phyloP scores from a whole-genome alignment of 2,329 filamentous ascomycete species.

The Cordyceps fumosorosea region DNA sequence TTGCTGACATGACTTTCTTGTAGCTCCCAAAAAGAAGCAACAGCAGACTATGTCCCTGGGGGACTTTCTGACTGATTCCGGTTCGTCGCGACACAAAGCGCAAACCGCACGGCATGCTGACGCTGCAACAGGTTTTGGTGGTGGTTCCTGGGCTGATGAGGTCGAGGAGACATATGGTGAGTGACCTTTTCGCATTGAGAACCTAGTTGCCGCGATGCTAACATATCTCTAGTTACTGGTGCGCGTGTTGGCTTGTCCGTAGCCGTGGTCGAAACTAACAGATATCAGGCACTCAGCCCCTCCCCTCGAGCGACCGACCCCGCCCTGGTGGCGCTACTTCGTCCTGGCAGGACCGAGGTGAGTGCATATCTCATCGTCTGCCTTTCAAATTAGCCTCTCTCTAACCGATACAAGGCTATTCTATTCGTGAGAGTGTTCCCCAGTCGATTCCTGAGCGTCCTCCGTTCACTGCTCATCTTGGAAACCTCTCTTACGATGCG shows the following conservation, averaged over 20 bases:
- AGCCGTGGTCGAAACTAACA: background rate
- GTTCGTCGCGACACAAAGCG: slow-evolving; percentile 48
- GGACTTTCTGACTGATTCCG: slow-evolving; percentile 87
- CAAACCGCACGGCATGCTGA: slow-evolving; percentile 20
- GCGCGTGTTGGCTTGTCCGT: slow-evolving; percentile 17
- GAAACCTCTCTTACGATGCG: slow-evolving; percentile 94
- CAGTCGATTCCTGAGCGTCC: slow-evolving; percentile 74
- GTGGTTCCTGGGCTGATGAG: slow-evolving; percentile 93
- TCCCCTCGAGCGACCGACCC: slow-evolving; percentile 44
- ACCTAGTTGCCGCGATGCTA: slow-evolving; percentile 18
- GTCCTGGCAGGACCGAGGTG: slow-evolving; percentile 40
- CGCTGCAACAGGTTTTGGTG: slow-evolving; percentile 42
- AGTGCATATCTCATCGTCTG: slow-evolving; percentile 13
- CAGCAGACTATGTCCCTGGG: slow-evolving; percentile 95
- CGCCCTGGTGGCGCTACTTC: slow-evolving; percentile 29
- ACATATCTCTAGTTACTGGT: slow-evolving; percentile 30
- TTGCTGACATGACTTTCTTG: slow-evolving; percentile 17
- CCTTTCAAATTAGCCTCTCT: background rate
- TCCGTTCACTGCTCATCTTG: slow-evolving; percentile 90
- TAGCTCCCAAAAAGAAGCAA: slow-evolving; percentile 89
- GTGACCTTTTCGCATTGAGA: background rate
- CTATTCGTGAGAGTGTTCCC: slow-evolving; percentile 67
- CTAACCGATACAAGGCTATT: slow-evolving; percentile 42
- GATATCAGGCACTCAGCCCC: slow-evolving; percentile 47
- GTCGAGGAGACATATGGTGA: slow-evolving; percentile 84